Percentiles rank a stretch among this genome's conserved stretches.
Conservation (phyloP, 352 stramenopile species). For the Pythium folliculosum region DNA sequence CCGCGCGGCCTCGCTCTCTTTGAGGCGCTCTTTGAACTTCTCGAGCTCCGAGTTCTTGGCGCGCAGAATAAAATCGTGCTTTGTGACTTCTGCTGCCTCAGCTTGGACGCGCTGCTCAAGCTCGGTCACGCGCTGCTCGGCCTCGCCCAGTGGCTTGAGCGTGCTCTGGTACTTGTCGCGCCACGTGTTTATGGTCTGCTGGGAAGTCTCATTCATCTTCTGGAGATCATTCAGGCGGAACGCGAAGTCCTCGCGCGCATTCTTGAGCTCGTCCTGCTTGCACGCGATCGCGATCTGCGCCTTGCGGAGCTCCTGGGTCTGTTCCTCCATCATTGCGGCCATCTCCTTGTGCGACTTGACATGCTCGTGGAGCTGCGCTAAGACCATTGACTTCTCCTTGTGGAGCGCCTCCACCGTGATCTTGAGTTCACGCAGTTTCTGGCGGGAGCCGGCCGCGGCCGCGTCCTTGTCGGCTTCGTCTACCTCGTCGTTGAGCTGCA, state of each 20-base stretch:
- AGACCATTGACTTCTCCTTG: slow-evolving; percentile 62
- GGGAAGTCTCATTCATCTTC: slow-evolving; percentile 44
- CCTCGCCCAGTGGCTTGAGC: slow-evolving; percentile 35
- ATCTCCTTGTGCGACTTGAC: slow-evolving; percentile 48
- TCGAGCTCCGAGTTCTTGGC: slow-evolving; percentile 55
- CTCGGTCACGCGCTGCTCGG: slow-evolving; percentile 40
- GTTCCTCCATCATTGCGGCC: slow-evolving; percentile 45
- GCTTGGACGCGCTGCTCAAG: slow-evolving; percentile 47
- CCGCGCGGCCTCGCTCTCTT: slow-evolving; percentile 49
- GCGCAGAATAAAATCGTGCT: slow-evolving; percentile 59
- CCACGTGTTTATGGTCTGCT: slow-evolving; percentile 43
- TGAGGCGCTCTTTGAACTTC: slow-evolving; percentile 43
- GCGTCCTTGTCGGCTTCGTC: slow-evolving; percentile 12
- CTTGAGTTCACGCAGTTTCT: slow-evolving; percentile 46
- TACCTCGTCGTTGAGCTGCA: slow-evolving; percentile 42
- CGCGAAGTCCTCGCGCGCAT: slow-evolving; percentile 39
- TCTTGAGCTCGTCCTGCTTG: slow-evolving; percentile 51
- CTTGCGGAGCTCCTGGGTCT: slow-evolving; percentile 58
- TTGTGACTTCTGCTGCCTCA: slow-evolving; percentile 57
- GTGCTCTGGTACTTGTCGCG: slow-evolving; percentile 55
- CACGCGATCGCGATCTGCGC: slow-evolving; percentile 42
- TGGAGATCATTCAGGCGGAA: slow-evolving; percentile 31
- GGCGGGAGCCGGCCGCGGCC: slow-evolving; percentile 20
- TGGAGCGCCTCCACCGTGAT: slow-evolving; percentile 54
- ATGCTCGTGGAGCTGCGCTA: slow-evolving; percentile 63